phyloP scores from a whole-genome alignment of 2,329 filamentous ascomycete genomes.

The Claviceps digitariae region DNA sequence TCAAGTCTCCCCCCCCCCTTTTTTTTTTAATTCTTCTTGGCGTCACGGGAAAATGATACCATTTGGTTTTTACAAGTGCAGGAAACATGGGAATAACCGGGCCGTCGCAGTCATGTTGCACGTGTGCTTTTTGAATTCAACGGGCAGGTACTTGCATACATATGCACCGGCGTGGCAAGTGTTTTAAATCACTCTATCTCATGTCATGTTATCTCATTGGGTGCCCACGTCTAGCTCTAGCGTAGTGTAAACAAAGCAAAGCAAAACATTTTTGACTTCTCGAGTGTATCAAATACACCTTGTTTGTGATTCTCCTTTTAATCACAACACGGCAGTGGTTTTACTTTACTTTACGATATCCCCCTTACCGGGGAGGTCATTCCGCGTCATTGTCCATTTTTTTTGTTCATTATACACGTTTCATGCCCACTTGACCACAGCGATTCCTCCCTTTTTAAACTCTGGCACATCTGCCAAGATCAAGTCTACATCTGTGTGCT shows the following conservation, averaged over 20 bases:
- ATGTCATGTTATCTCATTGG: too few species aligned
- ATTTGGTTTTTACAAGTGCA: background rate
- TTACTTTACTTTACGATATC: background rate
- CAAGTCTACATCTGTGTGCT: slow-evolving; percentile 53
- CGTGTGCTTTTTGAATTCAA: background rate
- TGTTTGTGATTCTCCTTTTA: background rate
- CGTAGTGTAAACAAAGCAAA: background rate
- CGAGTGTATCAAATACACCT: background rate
- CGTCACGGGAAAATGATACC: slow-evolving; percentile 4
- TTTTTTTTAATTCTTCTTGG: background rate
- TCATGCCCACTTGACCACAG: slow-evolving; percentile 46
- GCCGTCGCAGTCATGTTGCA: background rate
- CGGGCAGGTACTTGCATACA: background rate
- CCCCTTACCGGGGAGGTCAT: background rate
- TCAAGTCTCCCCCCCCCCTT: background rate
- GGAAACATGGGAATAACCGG: background rate
- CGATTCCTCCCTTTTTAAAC: slow-evolving; percentile 52
- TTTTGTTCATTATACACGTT: background rate
- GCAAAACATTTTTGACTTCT: background rate
- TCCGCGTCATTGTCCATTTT: background rate
- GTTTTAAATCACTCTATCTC: background rate
- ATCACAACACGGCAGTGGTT: background rate
- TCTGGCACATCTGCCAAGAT: slow-evolving; percentile 47
- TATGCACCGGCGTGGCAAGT: background rate
- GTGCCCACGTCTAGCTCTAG: background rate